phyloP scores from a whole-genome alignment of 2,329 filamentous ascomycete species.

The Ascochyta pisi region DNA sequence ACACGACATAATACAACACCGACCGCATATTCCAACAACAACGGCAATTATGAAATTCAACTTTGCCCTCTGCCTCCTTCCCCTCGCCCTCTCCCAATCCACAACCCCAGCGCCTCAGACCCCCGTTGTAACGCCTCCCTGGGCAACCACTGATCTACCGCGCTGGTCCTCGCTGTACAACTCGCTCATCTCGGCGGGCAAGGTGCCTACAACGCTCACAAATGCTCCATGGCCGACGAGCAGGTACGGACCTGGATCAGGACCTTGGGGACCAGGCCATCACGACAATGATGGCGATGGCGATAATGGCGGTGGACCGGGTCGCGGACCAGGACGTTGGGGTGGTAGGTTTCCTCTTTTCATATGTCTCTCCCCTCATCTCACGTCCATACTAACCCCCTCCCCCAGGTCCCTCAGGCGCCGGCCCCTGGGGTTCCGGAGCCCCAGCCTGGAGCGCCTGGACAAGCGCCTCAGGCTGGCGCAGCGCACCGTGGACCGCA shows the following conservation, averaged over 20 bases:
- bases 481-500: conserved; percentile 41
- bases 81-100: conserved; percentile 3
- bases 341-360: conserved; percentile 23
- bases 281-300: conserved; percentile 6
- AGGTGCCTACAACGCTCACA: conserved; percentile 37
- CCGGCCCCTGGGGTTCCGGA: conserved; percentile 38
- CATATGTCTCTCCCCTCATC: too few relatives aligned
- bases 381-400: too few relatives aligned
- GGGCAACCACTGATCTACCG: conserved; percentile 29
- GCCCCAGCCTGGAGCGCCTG: conserved; percentile 39
- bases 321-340: conserved; percentile 25
- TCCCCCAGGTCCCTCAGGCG: conserved; percentile 26
- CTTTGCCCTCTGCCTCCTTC: conserved; percentile 11
- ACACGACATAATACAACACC: too few relatives aligned
- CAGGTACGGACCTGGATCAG: conserved; percentile 30
- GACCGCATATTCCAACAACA: neutral
- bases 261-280: conserved; percentile 27
- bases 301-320: conserved; percentile 8
- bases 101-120: conserved; percentile 2
- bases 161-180: conserved; percentile 37
- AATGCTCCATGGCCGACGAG: conserved; percentile 32
- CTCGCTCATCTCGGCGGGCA: conserved; percentile 33
- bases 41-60: conserved; percentile 5
- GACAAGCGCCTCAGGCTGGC: conserved; percentile 37
- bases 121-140: conserved; percentile 22